These are phyloP conservation scores for Eremochloa ophiuroides DNA, from an alignment of 176 grass and related monocot genomes.

Conservation along the genomic window DNA sequence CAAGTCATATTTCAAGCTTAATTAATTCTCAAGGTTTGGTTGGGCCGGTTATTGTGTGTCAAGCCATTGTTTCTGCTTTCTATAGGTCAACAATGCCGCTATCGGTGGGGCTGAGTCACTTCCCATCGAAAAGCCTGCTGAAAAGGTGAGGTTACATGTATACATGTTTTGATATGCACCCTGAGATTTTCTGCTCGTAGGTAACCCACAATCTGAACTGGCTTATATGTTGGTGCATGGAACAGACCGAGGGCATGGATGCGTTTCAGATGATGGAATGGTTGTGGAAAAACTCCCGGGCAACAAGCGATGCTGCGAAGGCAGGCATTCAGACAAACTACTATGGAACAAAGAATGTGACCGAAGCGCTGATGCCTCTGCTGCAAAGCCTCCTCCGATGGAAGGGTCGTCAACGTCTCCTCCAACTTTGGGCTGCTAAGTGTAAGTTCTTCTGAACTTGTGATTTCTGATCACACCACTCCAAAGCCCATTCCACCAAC, in stretches of 20 bases:
- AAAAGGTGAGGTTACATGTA: neutral
- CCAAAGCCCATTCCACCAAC: neutral
- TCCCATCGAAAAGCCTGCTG: neutral
- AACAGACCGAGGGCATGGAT: constrained; percentile 31
- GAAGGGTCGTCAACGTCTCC: constrained; percentile 46
- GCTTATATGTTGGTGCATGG: neutral
- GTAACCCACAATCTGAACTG: neutral
- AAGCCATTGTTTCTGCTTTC: neutral
- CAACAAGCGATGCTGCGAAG: constrained; percentile 15
- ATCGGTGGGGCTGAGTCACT: neutral
- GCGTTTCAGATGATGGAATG: neutral
- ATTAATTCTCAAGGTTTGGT: neutral
- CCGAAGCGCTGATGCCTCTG: constrained; percentile 39
- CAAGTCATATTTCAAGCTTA: too few species aligned
- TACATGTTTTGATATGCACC: too few species aligned
- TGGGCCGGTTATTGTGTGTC: neutral
- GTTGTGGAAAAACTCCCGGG: neutral
- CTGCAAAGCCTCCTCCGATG: constrained; percentile 36
- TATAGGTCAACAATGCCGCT: constrained; percentile 42
- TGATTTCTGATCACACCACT: neutral
- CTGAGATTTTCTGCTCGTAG: too few species aligned
- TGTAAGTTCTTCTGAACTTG: constrained; percentile 2
- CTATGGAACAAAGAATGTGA: constrained; percentile 45
- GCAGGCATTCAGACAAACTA: constrained; percentile 44
- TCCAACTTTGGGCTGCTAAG: constrained; percentile 5